Base-by-base conservation (phyloP, 257 asterid genomes). In the Solanum chilense region DNA sequence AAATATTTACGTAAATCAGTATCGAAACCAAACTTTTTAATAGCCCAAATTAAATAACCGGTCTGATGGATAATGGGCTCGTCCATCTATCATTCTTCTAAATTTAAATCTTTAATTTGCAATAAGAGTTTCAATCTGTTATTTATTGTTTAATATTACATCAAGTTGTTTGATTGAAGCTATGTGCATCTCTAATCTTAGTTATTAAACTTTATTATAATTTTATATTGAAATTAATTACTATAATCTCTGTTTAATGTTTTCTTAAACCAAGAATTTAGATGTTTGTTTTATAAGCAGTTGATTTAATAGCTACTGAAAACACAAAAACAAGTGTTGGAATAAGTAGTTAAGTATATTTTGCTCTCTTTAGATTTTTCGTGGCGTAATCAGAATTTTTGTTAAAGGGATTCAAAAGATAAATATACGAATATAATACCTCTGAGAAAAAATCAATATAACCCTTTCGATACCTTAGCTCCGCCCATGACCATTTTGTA, bases 351-450 rank as follows among this genome's bases (percentile, higher is more conserved):
- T 15, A 52, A 52, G n/a, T 52, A 7, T 52, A 52, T 52, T 52
- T 52, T 52, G 62, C n/a, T 11, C 11, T 52, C 62, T 52, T 42
- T 1, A 7, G 4, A 52, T 18, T 52, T 1, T 52, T 0, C 4
- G 10, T 18, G n/a, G 10, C 2, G n/a, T 10, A 52, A 18, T 52
- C 0, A 52, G 0, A 52, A 52, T 52, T 18, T n/a, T 52, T 1
- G 4, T 52, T 16, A 16, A 52, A 0, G 10, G 2, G 4, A 52
- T 52, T 52, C 60, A 52, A 52, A 52, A 52, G 16, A 52, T 16
- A 52, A 52, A 52, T 52, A 52, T 6, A 52, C 35, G 5, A 33
- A 33, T 33, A 3, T 33, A 52, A 52, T 9, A 52, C 62, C 10
- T 52, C 18, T 3, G 10, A 23, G 23, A 1, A 0, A 5, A 16